phyloP scores from a whole-genome alignment of 495 filamentous ascomycete species.

The Venustampulla echinocandica region DNA sequence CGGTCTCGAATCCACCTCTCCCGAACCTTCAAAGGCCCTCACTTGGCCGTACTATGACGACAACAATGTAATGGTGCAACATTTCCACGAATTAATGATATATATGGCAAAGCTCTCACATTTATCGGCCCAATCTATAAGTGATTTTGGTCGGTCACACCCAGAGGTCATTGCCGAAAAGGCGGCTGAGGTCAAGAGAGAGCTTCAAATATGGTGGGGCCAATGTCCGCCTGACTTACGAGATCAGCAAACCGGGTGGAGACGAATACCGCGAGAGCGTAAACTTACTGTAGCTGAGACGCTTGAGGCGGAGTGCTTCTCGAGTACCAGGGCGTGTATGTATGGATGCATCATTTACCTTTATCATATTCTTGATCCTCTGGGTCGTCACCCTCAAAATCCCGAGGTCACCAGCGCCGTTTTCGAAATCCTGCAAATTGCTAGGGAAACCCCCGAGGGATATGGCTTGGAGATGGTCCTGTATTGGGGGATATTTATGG shows the following conservation, averaged over 20 bases:
- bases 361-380: conserved; percentile 18
- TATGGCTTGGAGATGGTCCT: conserved; percentile 22
- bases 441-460: conserved; percentile 18
- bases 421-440: conserved; percentile 16
- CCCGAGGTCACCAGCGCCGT: conserved; percentile 15
- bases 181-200: conserved; percentile 9
- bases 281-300: conserved; percentile 21
- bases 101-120: conserved; percentile 18
- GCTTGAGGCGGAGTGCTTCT: conserved; percentile 18
- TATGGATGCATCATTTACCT: conserved; percentile 20
- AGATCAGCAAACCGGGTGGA: conserved; percentile 18
- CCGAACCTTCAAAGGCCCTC: not conserved
- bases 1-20: not conserved
- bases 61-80: conserved; percentile 10
- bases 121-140: conserved; percentile 17
- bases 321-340: conserved; percentile 18
- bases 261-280: conserved; percentile 12
- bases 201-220: conserved; percentile 14
- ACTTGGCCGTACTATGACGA: conserved; percentile 14
- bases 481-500: conserved; percentile 22
- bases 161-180: conserved; percentile 10
- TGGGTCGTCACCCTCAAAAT: conserved; percentile 7
- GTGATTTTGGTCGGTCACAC: conserved; percentile 1
- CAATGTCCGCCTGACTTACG: conserved; percentile 10
- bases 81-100: conserved; percentile 20